Percentiles rank a stretch among this genome's conserved stretches.
phyloP scores from a whole-genome alignment of 2,329 filamentous ascomycete genomes.

The Domatiomyces catenatus region DNA sequence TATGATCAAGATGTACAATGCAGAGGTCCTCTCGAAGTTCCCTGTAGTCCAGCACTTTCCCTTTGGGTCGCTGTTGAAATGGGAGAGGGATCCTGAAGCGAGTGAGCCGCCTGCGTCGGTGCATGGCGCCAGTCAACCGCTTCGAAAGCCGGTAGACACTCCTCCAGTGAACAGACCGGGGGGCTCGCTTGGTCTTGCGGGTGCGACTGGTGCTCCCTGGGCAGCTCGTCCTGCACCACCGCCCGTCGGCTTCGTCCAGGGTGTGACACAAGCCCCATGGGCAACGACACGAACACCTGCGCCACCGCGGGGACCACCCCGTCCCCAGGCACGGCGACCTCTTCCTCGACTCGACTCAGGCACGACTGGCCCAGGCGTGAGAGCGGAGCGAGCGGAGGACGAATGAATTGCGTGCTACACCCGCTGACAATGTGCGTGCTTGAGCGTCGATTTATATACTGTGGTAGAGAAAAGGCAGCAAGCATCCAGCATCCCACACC shows the following conservation, averaged over 20 bases:
- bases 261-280: slow-evolving; percentile 18
- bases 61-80: slow-evolving; percentile 67
- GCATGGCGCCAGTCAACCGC: slow-evolving; percentile 44
- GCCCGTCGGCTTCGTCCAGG: slow-evolving; percentile 15
- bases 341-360: neutral
- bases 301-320: slow-evolving; percentile 2
- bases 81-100: slow-evolving; percentile 53
- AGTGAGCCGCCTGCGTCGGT: slow-evolving; percentile 33
- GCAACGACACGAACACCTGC: slow-evolving; percentile 7
- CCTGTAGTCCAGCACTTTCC: slow-evolving; percentile 95
- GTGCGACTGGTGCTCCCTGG: slow-evolving; percentile 17
- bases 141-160: slow-evolving; percentile 13
- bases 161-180: slow-evolving; percentile 5
- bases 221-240: slow-evolving; percentile 7
- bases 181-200: slow-evolving; percentile 2
- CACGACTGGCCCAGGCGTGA: neutral
- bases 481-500: neutral
- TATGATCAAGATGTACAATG: slow-evolving; percentile 99
- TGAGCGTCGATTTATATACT: neutral
- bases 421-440: neutral
- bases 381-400: neutral
- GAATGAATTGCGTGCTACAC: neutral
- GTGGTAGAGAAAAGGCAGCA: neutral
- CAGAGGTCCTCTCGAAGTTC: slow-evolving; percentile 89
- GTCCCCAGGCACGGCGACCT: neutral